phyloP scores from a whole-genome alignment of 129 eudicot species.

The Silybum marianum region DNA sequence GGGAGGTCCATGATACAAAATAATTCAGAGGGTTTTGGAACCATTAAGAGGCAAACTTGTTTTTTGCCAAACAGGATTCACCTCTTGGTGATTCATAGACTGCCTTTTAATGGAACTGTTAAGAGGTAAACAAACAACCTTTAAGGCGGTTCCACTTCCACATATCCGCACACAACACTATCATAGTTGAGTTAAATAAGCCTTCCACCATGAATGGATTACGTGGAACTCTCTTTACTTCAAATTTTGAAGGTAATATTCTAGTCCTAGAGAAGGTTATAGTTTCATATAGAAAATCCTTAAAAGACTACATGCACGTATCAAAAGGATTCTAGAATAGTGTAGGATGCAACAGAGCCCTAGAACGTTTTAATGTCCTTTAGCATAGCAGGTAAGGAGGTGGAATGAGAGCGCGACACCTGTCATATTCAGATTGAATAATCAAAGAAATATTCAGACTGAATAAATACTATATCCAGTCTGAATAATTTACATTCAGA shows the following conservation, averaged over 20 bases:
- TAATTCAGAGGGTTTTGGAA: too few relatives aligned
- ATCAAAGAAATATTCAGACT: too few relatives aligned
- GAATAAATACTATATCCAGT: too few relatives aligned
- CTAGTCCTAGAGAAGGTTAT: background rate
- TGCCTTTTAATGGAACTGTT: too few relatives aligned
- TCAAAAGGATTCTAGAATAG: background rate
- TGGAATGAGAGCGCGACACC: too few relatives aligned
- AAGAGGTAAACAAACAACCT: too few relatives aligned
- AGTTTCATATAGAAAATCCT: background rate
- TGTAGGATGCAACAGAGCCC: background rate
- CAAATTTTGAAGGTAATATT: background rate
- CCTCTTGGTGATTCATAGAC: too few relatives aligned
- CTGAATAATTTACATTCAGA: too few relatives aligned
- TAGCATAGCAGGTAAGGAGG: background rate
- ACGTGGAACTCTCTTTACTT: background rate
- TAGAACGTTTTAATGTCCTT: background rate
- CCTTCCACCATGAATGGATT: background rate
- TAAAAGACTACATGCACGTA: background rate
- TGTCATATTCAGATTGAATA: too few relatives aligned
- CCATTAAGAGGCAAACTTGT: too few relatives aligned
- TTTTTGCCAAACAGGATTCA: too few relatives aligned
- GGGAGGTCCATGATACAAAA: too few relatives aligned
- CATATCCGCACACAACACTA: background rate
- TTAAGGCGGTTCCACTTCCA: background rate
- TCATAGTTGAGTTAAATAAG: background rate